Conservation (phyloP, 2,329 filamentous ascomycete genomes). For the Anisogramma anomala region DNA sequence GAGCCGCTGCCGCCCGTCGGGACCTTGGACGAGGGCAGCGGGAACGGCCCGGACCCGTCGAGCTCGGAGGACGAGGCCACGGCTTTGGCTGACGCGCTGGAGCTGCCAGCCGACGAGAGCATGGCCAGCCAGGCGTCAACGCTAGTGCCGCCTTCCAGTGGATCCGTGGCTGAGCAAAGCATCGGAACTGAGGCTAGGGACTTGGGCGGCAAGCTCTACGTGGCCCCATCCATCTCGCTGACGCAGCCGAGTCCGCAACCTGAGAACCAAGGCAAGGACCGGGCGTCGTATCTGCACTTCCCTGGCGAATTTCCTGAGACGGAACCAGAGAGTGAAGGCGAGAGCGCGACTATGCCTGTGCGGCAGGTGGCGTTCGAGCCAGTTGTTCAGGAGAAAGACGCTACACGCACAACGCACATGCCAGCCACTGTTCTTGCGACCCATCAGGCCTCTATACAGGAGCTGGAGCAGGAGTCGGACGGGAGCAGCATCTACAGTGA, state of each 20-base stretch:
- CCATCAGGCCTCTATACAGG: constrained; percentile 21
- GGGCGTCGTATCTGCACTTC: constrained; percentile 33
- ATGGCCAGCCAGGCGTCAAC: constrained; percentile 14
- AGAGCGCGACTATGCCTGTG: neutral
- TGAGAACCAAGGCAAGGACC: constrained; percentile 14
- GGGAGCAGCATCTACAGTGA: constrained; percentile 58
- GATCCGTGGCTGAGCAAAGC: neutral
- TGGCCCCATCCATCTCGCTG: constrained; percentile 34
- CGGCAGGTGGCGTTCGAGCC: constrained; percentile 17
- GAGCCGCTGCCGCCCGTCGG: constrained; percentile 61
- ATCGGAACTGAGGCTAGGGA: constrained; percentile 15
- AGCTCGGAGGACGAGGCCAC: constrained; percentile 30
- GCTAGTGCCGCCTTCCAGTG: constrained; percentile 3
- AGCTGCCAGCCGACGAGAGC: constrained; percentile 15
- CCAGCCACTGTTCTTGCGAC: constrained; percentile 17
- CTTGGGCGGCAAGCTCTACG: neutral
- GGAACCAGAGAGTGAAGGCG: constrained; percentile 18
- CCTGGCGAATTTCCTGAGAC: constrained; percentile 49
- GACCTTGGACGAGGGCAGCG: constrained; percentile 55
- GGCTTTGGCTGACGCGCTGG: constrained; percentile 15
- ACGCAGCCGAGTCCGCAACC: constrained; percentile 32
- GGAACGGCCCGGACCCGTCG: constrained; percentile 50
- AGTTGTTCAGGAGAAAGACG: constrained; percentile 15
- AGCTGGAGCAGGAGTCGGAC: constrained; percentile 32
- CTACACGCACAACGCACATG: constrained; percentile 12